Base-by-base conservation (phyloP, 345 rosid genomes). In the Luvunga scandens region DNA sequence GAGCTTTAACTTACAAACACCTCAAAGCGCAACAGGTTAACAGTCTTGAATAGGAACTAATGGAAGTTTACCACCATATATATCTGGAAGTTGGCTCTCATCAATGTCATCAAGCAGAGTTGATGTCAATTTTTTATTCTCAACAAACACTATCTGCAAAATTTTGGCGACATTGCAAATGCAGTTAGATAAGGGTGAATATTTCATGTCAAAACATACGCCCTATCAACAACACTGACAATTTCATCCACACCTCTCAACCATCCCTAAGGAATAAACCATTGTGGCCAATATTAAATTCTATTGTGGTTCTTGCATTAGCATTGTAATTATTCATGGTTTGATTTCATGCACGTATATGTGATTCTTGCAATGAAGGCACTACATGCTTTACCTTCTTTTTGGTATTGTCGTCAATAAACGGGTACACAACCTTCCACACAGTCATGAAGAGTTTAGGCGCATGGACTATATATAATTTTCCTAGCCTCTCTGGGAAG, bases 381-480 rank as follows among this genome's bases (percentile, higher is more conserved):
- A 72, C 24, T 27, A 14, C 75, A 7, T 1, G 70, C 22, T 10
- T 76, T 79, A 91, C 98, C 95, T 95, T 95, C 84, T 91, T 88
- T 83, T 92, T 95, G 68, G 98, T 95, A 74, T 89, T 91, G 81
- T 28, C 71, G 89, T 95, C 98, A 27, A 93, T 93, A 71, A 93
- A 93, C 0, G 98, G 98, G 84, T 86, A 93, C 71, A 93, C 67
- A 59, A 82, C 83, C 86, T 92, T 95, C 98, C 98, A 95, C 25
- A 91, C 99, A 2, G 97, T 85, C 99, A 92, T 87, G 81, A 95
- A 95, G 68, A 95, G 7, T 75, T 90, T 90, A 9, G 99, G 99
- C 4, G 84, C 89, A 78, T 95, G 92, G 68, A 93, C 88, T 55
- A 95, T 80, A 25, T 77, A 85, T 60, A 92, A 78, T 73, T 91